Percentiles rank a stretch among this genome's conserved stretches.
phyloP scores from a whole-genome alignment of 2,329 filamentous ascomycete species.

The Botrytis tulipae region DNA sequence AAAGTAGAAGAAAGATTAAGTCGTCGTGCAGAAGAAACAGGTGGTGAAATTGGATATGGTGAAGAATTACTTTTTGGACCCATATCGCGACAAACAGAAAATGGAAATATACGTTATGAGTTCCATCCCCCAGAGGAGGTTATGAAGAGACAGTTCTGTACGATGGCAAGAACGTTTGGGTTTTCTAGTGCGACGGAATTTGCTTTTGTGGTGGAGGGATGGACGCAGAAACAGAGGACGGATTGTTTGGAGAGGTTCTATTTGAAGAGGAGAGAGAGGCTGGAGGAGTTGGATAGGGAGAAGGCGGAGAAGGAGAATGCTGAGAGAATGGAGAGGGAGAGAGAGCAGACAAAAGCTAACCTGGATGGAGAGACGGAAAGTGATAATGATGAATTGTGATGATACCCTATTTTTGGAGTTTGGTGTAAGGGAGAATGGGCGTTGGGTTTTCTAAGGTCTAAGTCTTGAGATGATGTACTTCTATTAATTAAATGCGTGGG shows the following conservation, averaged over 20 bases:
- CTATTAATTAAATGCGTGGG: not conserved
- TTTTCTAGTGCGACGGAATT: constrained; percentile 78
- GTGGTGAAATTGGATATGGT: constrained; percentile 46
- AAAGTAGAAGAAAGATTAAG: constrained; percentile 85
- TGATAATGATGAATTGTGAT: constrained; percentile 6
- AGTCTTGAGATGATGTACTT: not conserved
- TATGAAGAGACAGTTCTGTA: constrained; percentile 79
- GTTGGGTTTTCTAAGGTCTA: not conserved
- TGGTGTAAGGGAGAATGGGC: not conserved
- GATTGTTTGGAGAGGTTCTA: constrained; percentile 83
- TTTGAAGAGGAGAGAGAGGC: constrained; percentile 48
- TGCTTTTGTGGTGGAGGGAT: constrained; percentile 83
- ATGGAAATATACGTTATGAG: constrained; percentile 32
- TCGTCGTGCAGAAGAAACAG: constrained; percentile 56
- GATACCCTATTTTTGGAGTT: not conserved
- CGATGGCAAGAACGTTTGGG: constrained; percentile 78
- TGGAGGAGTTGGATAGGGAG: constrained; percentile 24
- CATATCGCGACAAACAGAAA: constrained; percentile 34
- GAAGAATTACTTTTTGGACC: constrained; percentile 59
- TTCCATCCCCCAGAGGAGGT: constrained; percentile 68
- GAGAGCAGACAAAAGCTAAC: not conserved
- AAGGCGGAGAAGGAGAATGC: not conserved
- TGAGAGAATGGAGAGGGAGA: not conserved
- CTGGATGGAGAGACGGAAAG: constrained; percentile 9
- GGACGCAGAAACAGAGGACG: constrained; percentile 80